Conservation (phyloP, 176 grass and related monocot species). For the Oropetium thomaeum region DNA sequence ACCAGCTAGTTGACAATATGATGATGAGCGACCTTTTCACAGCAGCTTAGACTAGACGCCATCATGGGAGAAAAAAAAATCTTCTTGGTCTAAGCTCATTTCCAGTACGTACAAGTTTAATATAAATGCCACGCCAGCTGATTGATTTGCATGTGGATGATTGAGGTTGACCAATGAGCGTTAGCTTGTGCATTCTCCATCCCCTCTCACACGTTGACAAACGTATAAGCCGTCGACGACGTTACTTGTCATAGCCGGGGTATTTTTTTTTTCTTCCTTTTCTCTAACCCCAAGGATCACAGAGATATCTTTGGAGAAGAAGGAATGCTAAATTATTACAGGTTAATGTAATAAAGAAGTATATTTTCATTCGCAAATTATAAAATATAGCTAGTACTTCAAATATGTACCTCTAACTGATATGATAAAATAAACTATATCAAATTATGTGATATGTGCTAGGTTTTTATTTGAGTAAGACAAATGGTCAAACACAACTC, state of each 20-base stretch:
- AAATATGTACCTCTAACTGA: too few species aligned
- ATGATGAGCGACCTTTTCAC: constrained; percentile 1
- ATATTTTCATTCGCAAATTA: too few species aligned
- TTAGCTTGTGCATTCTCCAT: not conserved
- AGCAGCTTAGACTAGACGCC: constrained; percentile 25
- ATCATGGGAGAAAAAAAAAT: not conserved
- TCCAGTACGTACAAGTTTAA: constrained; percentile 22
- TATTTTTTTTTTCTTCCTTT: not conserved
- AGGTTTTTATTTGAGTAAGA: too few species aligned
- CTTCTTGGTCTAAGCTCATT: not conserved
- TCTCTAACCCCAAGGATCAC: not conserved
- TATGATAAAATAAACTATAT: too few species aligned
- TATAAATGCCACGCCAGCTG: not conserved
- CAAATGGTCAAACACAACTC: too few species aligned
- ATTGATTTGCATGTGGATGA: constrained; percentile 11
- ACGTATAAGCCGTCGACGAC: not conserved
- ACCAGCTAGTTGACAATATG: constrained; percentile 32
- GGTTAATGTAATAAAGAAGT: too few species aligned
- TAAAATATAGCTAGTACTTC: too few species aligned
- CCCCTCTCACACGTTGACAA: constrained; percentile 6
- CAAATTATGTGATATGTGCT: too few species aligned
- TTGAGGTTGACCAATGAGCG: constrained; percentile 3
- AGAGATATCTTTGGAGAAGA: too few species aligned
- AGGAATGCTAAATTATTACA: not conserved
- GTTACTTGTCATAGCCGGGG: not conserved